These are phyloP conservation scores for Beverwykella pulmonaria DNA, from an alignment of 495 filamentous ascomycete species.

Conservation along the genomic window DNA sequence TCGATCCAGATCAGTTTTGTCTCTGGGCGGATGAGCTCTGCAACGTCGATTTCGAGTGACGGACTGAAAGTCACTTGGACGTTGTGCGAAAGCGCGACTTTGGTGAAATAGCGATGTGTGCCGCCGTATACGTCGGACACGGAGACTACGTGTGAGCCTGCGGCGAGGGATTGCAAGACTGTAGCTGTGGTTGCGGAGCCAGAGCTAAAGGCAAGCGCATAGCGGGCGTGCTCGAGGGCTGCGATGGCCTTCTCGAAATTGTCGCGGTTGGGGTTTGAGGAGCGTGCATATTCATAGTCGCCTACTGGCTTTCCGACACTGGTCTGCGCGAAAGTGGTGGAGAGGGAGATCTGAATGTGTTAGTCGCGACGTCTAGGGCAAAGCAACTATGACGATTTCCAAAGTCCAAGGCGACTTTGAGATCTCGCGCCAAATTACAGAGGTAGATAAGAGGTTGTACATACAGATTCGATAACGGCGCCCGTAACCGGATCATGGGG, in stretches of 20 bases:
- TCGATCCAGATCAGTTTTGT: slow-evolving; percentile 99
- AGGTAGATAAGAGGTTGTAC: slow-evolving; percentile 25
- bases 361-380: background rate
- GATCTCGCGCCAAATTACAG: background rate
- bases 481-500: slow-evolving; percentile 89
- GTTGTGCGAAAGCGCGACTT: slow-evolving; percentile 92
- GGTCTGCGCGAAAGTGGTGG: slow-evolving; percentile 89
- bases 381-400: background rate
- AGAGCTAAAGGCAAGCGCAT: slow-evolving; percentile 92
- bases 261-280: slow-evolving; percentile 88
- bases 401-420: background rate
- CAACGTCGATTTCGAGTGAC: slow-evolving; percentile 82
- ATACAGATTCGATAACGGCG: slow-evolving; percentile 85
- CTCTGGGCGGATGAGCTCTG: slow-evolving; percentile 77
- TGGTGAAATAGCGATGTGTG: slow-evolving; percentile 98
- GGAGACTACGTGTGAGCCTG: slow-evolving; percentile 91
- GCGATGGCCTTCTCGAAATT: slow-evolving; percentile 93
- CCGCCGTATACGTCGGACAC: slow-evolving; percentile 98
- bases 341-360: slow-evolving; percentile 75
- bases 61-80: slow-evolving; percentile 94
- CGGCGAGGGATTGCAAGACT: slow-evolving; percentile 88
- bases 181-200: slow-evolving; percentile 92
- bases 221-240: slow-evolving; percentile 86
- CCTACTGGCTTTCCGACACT: slow-evolving; percentile 84
- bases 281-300: slow-evolving; percentile 84